Evolutionary conservation across 2,329 filamentous ascomycete genomes (phyloP), one percentile per base, ranked within the genome.

Genomic region (Penicillium sp.): DNA sequence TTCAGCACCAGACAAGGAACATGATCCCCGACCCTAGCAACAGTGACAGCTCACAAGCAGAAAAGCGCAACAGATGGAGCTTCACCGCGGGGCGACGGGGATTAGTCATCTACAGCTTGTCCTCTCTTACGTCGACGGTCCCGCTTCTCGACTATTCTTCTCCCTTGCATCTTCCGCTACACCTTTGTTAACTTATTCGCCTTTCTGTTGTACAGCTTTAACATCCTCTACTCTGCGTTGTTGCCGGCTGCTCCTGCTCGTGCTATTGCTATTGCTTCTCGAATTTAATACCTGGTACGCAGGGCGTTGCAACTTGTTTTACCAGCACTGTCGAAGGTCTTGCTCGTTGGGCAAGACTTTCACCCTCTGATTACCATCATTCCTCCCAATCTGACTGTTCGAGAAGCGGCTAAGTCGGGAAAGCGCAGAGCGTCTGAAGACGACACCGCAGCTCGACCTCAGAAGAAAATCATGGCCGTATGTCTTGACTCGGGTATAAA

Each of bases 401-500:
- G 69, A 62, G 65, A 73, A 59, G 66, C 67, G 65, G 62, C 71
- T 66, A 77, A 75, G 70, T 73, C 72, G 71, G 75, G 71, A 66
- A 79, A 79, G 68, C 74, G 76, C 63, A 78, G 76, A 68, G 72
- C 74, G 62, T 77, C 76, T 59, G 66, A 66, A 63, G 62, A 74
- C 61, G 68, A 73, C 68, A 65, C 68, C 62, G 68, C 72, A 66
- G 67, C 71, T 69, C 72, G 67, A 63, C 73, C 73, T 57, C 69
- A 75, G 56, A 80, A 79, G 68, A 78, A 77, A 68, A 72, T 73
- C 66, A 78, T 78, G 76, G 75, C 69, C 50, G 75, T 77, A 70
- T 62, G 73, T 27, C 27, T 29, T 61, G 25, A 46, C 42, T 40
- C 28, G 18, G 13, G 6, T 25, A 13, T 31, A 40, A 35, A 46